Evolutionary conservation across 495 filamentous ascomycete genomes (phyloP).

Genomic region (Collariella sp.): DNA sequence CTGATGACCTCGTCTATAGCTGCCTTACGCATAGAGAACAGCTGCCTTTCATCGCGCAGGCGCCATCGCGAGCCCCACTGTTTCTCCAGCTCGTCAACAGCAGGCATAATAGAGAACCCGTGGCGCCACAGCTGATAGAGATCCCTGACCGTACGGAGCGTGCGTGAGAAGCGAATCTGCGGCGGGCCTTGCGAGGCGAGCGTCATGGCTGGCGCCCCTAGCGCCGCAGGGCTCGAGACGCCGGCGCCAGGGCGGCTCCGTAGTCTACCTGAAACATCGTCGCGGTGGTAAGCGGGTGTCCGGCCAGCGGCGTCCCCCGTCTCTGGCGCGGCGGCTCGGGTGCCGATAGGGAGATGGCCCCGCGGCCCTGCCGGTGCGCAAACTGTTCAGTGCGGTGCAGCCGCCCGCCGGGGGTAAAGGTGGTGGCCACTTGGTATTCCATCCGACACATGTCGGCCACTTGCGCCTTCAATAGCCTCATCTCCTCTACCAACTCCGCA

Average conservation of each 20-base stretch:
- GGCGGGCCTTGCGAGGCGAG: neutral
- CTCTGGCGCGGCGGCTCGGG: too few species aligned
- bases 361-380: neutral
- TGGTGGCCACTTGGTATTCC: neutral
- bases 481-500: neutral
- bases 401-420: neutral
- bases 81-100: neutral
- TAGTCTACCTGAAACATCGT: too few species aligned
- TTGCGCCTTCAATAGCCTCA: too few species aligned
- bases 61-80: neutral
- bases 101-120: neutral
- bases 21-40: neutral
- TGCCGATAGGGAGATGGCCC: too few species aligned
- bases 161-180: neutral
- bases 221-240: neutral
- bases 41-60: neutral
- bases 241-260: too few species aligned
- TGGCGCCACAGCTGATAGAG: neutral
- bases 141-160: neutral
- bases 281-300: too few species aligned
- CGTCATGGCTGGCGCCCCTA: neutral
- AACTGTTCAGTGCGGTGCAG: neutral
- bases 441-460: neutral
- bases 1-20: neutral
- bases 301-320: too few species aligned